Base-by-base conservation (phyloP, 2,329 filamentous ascomycete genomes). In the Ascochyta viciae-villosae region DNA sequence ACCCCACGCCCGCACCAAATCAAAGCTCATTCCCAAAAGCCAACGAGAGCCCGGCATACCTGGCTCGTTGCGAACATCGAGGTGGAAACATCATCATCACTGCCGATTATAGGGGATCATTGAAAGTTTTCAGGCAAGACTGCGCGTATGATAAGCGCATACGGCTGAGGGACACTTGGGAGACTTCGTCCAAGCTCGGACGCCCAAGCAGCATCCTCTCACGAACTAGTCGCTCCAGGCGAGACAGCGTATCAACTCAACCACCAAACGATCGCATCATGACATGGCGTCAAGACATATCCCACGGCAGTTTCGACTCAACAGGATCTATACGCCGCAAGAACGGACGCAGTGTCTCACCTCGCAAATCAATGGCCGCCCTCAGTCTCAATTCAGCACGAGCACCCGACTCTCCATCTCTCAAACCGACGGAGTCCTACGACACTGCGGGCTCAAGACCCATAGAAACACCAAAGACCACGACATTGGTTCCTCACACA, bases 101-200 rank as follows among this genome's bases (percentile, higher is more conserved):
- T 0, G 91, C 93, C 1, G 94, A 97, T 73, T 91, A 92, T 66
- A 87, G 87, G 0, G 95, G 95, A 33, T 85, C 87, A 24, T 95
- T 99, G 77, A 97, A 97, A 73, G 89, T 98, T 0, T 97, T 97
- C 72, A 86, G 95, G 19, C 94, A 98, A 75, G 95, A 99, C 72
- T 97, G 94, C 71, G 95, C 94, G 0, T 91, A 85, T 65, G 77
- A 82, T 44, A 96, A 96, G 76, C 87, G 94, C 19, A 44, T 70
- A 16, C 65, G 68, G 84, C 86, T 51, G 84, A 87, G 51, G 40
- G 68, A 73, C 54, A 91, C 92, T 51, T 94, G 89, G 89, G 92
- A 96, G 64, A 87, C 88, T 0, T 84, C 85, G 1, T 83, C 83
- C 23, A 85, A 85, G 1, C 76, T 85, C 24, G 68, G 75, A 6